Base-by-base conservation (phyloP, 306 rosid species). In the Albizia julibrissin region DNA sequence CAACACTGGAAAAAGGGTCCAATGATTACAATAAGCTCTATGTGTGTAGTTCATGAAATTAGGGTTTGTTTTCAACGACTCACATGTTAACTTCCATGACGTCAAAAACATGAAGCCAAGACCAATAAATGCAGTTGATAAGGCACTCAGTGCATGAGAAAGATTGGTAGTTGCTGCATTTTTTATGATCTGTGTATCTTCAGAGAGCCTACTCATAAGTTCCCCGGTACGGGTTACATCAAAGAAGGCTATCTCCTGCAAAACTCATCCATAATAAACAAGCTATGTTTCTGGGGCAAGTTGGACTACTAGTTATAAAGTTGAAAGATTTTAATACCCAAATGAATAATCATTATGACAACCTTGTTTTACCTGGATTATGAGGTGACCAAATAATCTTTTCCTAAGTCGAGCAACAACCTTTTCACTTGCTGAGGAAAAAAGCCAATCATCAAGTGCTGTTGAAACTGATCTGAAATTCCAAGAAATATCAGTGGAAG, bases 111-210 rank as follows among this genome's bases (percentile, higher is more conserved):
- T 93, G 90, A 91, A 93, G 83, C 81, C 87, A 76, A 91, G 77
- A 62, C 97, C 97, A 77, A 93, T 90, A 71, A 89, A 69, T 47
- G 89, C 91, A 79, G 93, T 90, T 68, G 96, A 78, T 37, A 93
- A 66, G 83, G 88, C 86, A 82, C 90, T 76, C 58, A 93, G 77
- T 56, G 94, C 97, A 79, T 93, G 96, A 4, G 94, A 93, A 56
- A 93, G 97, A 89, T 86, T 91, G 87, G 94, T 88, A 72, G 97
- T 93, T 82, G 95, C 95, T 73, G 97, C 97, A 84, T 84, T 91
- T 87, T 91, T 93, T 64, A 91, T 91, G 83, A 93, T 91, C 84
- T 91, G 94, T 49, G 97, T 91, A 80, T 93, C 97, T 82, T 93
- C 96, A 71, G 96, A 93, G 40, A 93, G 85, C 90, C 97, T 93